Base-by-base conservation (phyloP, 2,329 filamentous ascomycete genomes). In the Fusarium incarnatum region DNA sequence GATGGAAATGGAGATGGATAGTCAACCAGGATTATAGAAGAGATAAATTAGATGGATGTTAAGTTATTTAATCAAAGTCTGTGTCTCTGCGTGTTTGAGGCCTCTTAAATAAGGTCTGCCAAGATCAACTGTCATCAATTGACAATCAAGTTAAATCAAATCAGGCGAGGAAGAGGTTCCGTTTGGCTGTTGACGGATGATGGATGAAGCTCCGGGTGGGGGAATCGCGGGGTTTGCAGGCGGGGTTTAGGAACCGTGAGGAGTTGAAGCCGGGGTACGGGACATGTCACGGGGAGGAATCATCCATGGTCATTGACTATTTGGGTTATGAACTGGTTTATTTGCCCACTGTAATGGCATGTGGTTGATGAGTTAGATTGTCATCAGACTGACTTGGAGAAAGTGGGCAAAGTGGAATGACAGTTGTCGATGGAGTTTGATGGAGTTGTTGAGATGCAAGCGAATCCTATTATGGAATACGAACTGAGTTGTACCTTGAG, bases 151-250 rank as follows among this genome's bases (percentile, higher is more conserved):
- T 20, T 53, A 45, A 46, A 34, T 22, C 48, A 37, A 49, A 27
- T 37, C 48, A 37, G 60, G 45, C 54, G 32, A 54, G 54, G 37
- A 28, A 49, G 50, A 48, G 32, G 37, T 40, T 67, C n/a, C n/a
- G 63, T 46, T 53, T 56, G 50, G 42, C 45, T 32, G 37, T n/a
- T 45, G 44, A 53, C 42, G 20, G 30, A 63, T 47, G 60, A 53
- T 41, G 48, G 60, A 46, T 42, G 28, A 55, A 54, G 27, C 42
- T 48, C 57, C 13, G 56, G 59, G 63, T 66, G 62, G 63, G 63
- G 63, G 63, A 41, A 67, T 61, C 63, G 63, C 48, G 63, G 63
- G 63, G 63, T 44, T 66, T 37, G 47, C 22, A 59, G 55, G 47
- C 56, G 63, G 63, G 62, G 49, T 25, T 42, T 67, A 37, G 27